Percentiles rank a stretch among this genome's conserved stretches.
These are phyloP conservation scores for Fusarium cyanostomum DNA, from an alignment of 2,329 filamentous ascomycete genomes.

Conservation along the genomic window DNA sequence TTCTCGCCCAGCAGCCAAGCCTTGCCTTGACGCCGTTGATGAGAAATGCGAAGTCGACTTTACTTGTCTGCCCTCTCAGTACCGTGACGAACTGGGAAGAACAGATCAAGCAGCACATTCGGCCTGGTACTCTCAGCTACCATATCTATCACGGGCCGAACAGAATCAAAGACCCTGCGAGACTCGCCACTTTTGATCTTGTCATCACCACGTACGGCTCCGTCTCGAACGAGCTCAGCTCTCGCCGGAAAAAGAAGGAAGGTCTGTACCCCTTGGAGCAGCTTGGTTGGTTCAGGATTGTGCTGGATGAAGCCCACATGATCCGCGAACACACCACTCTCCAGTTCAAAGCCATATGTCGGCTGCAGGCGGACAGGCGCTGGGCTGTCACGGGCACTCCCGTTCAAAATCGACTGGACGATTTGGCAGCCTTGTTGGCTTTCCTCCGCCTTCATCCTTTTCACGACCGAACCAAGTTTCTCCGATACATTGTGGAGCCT, in stretches of 20 bases:
- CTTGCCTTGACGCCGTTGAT: conserved; percentile 62
- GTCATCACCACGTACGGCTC: conserved; percentile 95
- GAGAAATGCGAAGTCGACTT: conserved; percentile 79
- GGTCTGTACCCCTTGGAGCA: conserved; percentile 74
- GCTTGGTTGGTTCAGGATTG: conserved; percentile 92
- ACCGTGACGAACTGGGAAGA: conserved; percentile 95
- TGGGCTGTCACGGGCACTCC: conserved; percentile 99
- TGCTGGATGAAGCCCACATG: conserved; percentile 93
- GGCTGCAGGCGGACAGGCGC: conserved; percentile 79
- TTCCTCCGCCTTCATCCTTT: conserved; percentile 90
- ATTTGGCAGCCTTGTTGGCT: conserved; percentile 85
- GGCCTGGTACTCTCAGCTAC: conserved; percentile 69
- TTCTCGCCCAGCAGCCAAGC: conserved; percentile 48
- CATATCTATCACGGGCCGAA: conserved; percentile 89
- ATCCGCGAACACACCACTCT: conserved; percentile 87
- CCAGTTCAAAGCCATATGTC: conserved; percentile 86
- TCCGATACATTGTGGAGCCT: conserved; percentile 80
- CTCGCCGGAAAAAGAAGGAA: conserved; percentile 68
- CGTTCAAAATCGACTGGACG: conserved; percentile 92
- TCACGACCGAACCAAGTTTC: conserved; percentile 78
- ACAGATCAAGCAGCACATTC: conserved; percentile 86
- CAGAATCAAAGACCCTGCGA: conserved; percentile 73
- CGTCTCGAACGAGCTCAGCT: conserved; percentile 79
- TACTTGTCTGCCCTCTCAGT: conserved; percentile 89
- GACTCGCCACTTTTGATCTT: conserved; percentile 79